Evolutionary conservation across 345 rosid genomes (phyloP), one percentile per base, ranked within the genome.

Genomic region (Arabidopsis suecica): DNA sequence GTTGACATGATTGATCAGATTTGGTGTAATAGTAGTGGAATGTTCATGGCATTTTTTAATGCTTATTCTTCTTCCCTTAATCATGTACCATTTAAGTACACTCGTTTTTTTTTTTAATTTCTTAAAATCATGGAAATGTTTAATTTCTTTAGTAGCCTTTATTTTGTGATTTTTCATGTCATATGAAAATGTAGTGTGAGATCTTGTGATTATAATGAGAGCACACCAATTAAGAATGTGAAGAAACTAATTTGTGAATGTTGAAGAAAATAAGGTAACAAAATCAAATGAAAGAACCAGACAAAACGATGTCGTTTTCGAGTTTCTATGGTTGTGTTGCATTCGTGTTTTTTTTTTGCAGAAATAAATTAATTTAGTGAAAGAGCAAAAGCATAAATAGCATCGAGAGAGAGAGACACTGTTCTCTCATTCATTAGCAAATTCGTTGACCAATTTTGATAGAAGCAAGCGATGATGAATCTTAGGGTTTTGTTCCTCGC

Each of bases 401-500:
- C 50, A 69, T 51, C 63, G 79, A 61, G 33, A 38, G 25, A 38
- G 25, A 23, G 40, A 42, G 28, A 56, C 33, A 57, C 11, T 38
- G n/a, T 13, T 36, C 30, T 36, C 30, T 28, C 32, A 28, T 28
- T 45, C 66, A 61, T 69, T 23, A 6, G 40, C 79, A 61, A 61
- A 6, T 61, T 61, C 55, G 67, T 78, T 78, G 81, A 78, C 78
- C 81, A 55, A 0, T 4, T 42, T 42, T 42, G 16, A 42, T 42
- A 42, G 28, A 65, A 44, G 20, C 40, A 53, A 57, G 38, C 41
- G 62, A 85, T 83, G 88, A 83, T 64, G 77, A 65, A 50, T 73
- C 69, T 88, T 82, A 85, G 91, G 85, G 86, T 88, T 88, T 86
- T 91, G 82, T 77, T 91, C 86, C 82, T 87, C 65, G 91, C 91